These are phyloP conservation scores for Colletotrichum viniferum DNA, from an alignment of 2,329 filamentous ascomycete genomes.

Conservation along the genomic window DNA sequence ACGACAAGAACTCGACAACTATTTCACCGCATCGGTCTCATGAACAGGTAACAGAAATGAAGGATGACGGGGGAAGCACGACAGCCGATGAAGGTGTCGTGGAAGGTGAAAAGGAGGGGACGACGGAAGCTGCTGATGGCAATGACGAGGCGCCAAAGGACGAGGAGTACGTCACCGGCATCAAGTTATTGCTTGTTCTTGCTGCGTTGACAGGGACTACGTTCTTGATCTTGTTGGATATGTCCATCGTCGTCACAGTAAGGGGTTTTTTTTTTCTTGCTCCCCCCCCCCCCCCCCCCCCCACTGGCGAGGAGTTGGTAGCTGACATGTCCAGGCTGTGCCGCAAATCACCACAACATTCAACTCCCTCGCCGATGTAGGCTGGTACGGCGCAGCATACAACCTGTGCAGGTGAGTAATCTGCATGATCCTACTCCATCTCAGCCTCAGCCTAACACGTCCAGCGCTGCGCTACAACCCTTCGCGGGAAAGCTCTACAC, in stretches of 20 bases:
- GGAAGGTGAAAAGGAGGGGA: background rate
- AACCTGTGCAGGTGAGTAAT: constrained; percentile 44
- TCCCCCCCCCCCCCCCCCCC: too few species aligned
- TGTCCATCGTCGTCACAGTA: constrained; percentile 57
- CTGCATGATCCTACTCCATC: background rate
- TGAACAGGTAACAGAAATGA: background rate
- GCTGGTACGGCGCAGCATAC: constrained; percentile 60
- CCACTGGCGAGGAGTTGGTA: background rate
- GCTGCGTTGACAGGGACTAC: constrained; percentile 42
- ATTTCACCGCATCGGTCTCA: background rate
- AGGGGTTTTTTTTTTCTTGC: background rate
- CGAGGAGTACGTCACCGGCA: constrained; percentile 31
- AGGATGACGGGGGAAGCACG: background rate
- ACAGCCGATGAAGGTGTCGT: background rate
- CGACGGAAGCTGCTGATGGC: background rate
- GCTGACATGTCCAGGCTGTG: constrained; percentile 38
- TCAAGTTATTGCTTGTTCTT: constrained; percentile 38
- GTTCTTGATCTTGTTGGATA: constrained; percentile 56
- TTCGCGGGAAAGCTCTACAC: constrained; percentile 57
- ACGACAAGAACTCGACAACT: background rate
- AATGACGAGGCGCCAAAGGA: background rate
- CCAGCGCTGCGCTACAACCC: constrained; percentile 53
- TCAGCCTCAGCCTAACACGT: background rate
- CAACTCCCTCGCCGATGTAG: constrained; percentile 55
- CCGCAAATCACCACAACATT: constrained; percentile 55